Evolutionary conservation across 192 early-diverging fungal genomes (phyloP).

Genomic region (Coemansia sp.): DNA sequence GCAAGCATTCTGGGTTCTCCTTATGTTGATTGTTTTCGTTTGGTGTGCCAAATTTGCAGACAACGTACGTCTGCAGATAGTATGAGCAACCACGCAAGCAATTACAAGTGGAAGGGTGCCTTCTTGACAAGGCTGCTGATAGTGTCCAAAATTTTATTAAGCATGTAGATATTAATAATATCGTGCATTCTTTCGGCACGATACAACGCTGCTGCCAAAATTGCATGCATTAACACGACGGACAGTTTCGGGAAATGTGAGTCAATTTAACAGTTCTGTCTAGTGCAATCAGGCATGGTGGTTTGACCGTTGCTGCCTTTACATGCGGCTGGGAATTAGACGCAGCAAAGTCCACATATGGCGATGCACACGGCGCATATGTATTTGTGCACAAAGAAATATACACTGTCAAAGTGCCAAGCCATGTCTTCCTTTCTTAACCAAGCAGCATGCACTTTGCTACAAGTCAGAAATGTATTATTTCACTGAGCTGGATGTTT

Average conservation of each 20-base stretch:
- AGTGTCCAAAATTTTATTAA: background rate
- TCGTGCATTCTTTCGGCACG: background rate
- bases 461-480: too few relatives aligned
- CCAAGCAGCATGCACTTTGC: too few relatives aligned
- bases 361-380: background rate
- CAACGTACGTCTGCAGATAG: background rate
- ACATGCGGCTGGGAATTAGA: conserved; percentile 1
- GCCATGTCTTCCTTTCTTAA: too few relatives aligned
- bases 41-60: background rate
- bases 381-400: background rate
- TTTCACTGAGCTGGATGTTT: too few relatives aligned
- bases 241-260: background rate
- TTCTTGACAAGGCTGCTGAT: background rate
- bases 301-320: background rate
- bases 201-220: background rate
- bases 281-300: too few relatives aligned
- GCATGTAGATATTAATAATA: background rate
- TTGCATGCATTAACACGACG: background rate
- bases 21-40: background rate
- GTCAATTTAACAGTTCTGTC: too few relatives aligned
- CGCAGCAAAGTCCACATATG: conserved; percentile 2
- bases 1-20: conserved; percentile 17
- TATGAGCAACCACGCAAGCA: too few relatives aligned
- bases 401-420: too few relatives aligned
- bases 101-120: too few relatives aligned